Evolutionary conservation across 306 rosid species (phyloP), one percentile per base, ranked within the genome.

Genomic region (Canavalia ensiformis): DNA sequence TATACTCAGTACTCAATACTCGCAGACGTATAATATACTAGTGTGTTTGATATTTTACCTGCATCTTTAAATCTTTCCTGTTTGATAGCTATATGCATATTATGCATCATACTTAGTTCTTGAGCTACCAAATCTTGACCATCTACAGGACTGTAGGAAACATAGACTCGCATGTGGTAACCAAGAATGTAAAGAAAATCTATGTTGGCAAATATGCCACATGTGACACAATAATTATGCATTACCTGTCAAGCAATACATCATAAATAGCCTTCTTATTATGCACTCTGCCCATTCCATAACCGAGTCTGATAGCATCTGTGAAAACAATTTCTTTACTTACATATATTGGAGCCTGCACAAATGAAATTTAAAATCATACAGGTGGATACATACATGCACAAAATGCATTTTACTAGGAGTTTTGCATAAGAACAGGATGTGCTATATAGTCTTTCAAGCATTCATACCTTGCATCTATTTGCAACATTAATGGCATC

Each of bases 341-440:
- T 59, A 96, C 97, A 86, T 88, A 94, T 85, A 96, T 94, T 51
- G 98, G 98, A 66, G 94, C 97, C 99, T 96, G 97, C 92, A 88
- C 55, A 78, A 65, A 84, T 76, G 67, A 88, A 72, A 68, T 45
- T 73, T 31, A 79, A 74, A 65, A 76, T 76, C 64, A 85, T 11
- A 76, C 83, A 44, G 73, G 63, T 25, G 66, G 52, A 59, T 84
- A 74, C 44, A 65, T 4, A 41, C 31, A 64, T 67, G 47, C 54
- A 60, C 37, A 51, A 52, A 28, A 74, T 28, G 64, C 78, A 76
- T 25, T 37, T 41, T 56, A 46, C 11, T 28, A 28, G 63, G 76
- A 70, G 44, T 55, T 71, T 54, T 37, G 39, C 77, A 76, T 35
- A 71, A 71, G 47, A 71, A 34, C 39, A 52, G 51, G 51, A 81